phyloP scores from a whole-genome alignment of 306 rosid species.

The Quercus aquifolioides region DNA sequence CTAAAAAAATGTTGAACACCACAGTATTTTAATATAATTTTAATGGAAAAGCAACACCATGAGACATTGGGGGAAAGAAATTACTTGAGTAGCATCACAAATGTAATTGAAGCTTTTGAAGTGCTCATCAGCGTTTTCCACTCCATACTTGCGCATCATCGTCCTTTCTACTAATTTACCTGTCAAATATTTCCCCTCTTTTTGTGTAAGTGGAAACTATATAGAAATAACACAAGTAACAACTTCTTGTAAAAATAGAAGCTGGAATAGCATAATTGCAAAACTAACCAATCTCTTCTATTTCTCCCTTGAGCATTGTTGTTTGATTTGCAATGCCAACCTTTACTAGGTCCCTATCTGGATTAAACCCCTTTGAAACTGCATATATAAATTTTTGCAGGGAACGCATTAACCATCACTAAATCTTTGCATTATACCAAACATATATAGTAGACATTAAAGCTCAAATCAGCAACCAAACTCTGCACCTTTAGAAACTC shows the following conservation, averaged over 20 bases:
- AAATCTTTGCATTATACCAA: background rate
- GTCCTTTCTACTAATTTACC: conserved; percentile 85
- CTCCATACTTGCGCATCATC: conserved; percentile 83
- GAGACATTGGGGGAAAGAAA: conserved; percentile 3
- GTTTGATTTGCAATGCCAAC: conserved; percentile 93
- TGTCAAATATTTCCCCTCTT: conserved; percentile 20
- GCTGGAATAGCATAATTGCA: background rate
- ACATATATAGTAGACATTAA: conserved; percentile 32
- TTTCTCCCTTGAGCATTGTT: conserved; percentile 99
- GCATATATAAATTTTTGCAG: conserved; percentile 84
- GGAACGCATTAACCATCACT: conserved; percentile 14
- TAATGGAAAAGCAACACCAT: background rate
- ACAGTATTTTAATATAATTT: background rate
- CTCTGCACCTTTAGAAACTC: conserved; percentile 69
- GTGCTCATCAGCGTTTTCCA: conserved; percentile 73
- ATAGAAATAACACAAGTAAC: conserved; percentile 13
- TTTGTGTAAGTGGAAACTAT: background rate
- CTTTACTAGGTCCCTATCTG: conserved; percentile 64
- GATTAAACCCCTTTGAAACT: conserved; percentile 77
- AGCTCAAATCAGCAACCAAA: conserved; percentile 8
- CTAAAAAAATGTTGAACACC: no score
- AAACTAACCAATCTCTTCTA: conserved; percentile 84
- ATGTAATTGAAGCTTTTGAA: conserved; percentile 92
- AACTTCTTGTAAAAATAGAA: background rate
- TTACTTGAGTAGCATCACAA: conserved; percentile 95